Base-by-base conservation (phyloP, 331 rosid genomes). In the Phaseolus coccineus region DNA sequence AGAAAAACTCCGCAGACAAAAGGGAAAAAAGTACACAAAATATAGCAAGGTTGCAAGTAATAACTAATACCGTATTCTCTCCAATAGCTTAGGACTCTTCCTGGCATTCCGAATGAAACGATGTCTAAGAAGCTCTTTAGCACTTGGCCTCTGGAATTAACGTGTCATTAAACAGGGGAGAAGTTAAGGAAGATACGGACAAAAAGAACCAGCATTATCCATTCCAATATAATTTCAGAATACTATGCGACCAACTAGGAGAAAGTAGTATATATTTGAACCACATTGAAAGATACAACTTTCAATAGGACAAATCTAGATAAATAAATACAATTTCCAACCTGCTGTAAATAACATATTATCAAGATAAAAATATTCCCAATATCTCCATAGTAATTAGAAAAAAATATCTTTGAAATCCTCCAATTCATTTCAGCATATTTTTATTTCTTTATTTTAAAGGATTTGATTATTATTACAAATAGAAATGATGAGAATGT, bases 41-140 rank as follows among this genome's bases (percentile, higher is more conserved):
- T 61, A 71, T 57, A 62, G 37, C 37, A 62, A 75, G 56, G 76
- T 31, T 62, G 31, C 74, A 19, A 48, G 80, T 71, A 88, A 42
- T 14, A 57, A 40, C 19, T 83, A n/a, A 25, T 71, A 93, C 98
- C 98, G 88, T 87, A 93, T 90, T 93, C 98, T 91, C 85, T 93
- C 97, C 78, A 84, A 75, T 79, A 93, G 93, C 85, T 88, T 86
- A 4, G 91, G 92, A 81, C 97, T 90, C 89, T 90, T 93, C 89
- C 93, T 91, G 28, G 86, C 92, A 82, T 80, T 88, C 73, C 86
- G 89, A 77, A 93, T 90, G 87, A 93, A 93, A 39, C 97, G 96
- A 73, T 90, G 94, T 87, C 78, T 91, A 67, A 91, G 85, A 76
- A 93, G 96, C 82, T 93, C 98, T 90, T 87, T 93, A 68, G 98